Percentiles rank a stretch among this genome's conserved stretches.
Conservation (phyloP, 2,329 filamentous ascomycete species). For the Ambrosiella cleistominuta region DNA sequence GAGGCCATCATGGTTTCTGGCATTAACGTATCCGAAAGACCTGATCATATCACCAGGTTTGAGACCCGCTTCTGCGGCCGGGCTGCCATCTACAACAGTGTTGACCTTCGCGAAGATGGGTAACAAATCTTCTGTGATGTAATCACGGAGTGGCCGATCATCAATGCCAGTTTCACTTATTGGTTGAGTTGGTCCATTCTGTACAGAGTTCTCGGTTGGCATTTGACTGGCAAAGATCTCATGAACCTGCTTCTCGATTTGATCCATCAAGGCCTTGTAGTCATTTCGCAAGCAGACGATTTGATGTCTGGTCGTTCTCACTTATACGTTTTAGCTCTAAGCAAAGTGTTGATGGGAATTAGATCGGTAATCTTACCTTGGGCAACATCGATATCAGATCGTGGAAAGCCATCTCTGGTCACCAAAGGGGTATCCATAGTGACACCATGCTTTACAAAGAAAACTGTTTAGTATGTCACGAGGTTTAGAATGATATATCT, state of each 20-base stretch:
- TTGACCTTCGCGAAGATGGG: slow-evolving; percentile 85
- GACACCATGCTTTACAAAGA: slow-evolving; percentile 54
- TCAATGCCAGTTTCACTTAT: background rate
- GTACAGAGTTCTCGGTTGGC: background rate
- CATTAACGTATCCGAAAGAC: slow-evolving; percentile 71
- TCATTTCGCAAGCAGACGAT: slow-evolving; percentile 87
- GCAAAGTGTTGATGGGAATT: background rate
- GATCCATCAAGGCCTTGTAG: slow-evolving; percentile 73
- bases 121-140: slow-evolving; percentile 1
- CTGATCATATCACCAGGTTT: slow-evolving; percentile 65
- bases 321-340: slow-evolving; percentile 27
- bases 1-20: slow-evolving; percentile 70
- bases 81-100: slow-evolving; percentile 58
- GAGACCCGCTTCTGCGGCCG: slow-evolving; percentile 67
- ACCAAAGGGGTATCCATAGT: slow-evolving; percentile 80
- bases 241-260: slow-evolving; percentile 74
- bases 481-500: background rate
- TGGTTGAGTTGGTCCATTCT: background rate
- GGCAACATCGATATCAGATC: slow-evolving; percentile 84
- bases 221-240: slow-evolving; percentile 55
- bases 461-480: slow-evolving; percentile 4
- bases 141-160: slow-evolving; percentile 9
- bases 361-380: slow-evolving; percentile 45
- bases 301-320: slow-evolving; percentile 78
- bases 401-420: slow-evolving; percentile 79